A percentile compares a stretch with the other conserved stretches of the same genome.
Evolutionary conservation across 768 basidiomycete genomes (phyloP).

Genomic region (Leucogyrophana mollusca): DNA sequence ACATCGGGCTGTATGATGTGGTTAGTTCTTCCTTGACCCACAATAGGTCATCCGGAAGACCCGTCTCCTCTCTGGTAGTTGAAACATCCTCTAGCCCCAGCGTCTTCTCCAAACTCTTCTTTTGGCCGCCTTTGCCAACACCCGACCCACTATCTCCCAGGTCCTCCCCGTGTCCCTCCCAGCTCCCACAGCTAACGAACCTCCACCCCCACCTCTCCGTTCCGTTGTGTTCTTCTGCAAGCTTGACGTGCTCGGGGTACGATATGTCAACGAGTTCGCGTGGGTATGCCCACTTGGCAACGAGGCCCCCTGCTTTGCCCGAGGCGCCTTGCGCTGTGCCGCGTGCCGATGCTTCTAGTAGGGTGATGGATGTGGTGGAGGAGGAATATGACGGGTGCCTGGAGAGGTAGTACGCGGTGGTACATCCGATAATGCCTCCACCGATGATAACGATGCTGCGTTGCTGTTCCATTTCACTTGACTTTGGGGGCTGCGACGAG

Average conservation of each 20-base stretch:
- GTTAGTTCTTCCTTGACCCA: conserved; percentile 63
- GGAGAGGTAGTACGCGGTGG: conserved; percentile 78
- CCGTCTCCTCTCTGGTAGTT: conserved; percentile 22
- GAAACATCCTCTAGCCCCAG: conserved; percentile 36
- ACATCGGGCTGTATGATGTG: conserved; percentile 58
- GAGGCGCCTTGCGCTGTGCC: conserved; percentile 78
- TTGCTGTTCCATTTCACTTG: too few relatives aligned
- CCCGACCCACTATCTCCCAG: conserved; percentile 16
- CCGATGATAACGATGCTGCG: conserved; percentile 72
- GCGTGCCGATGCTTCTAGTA: conserved; percentile 68
- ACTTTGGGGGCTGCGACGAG: too few relatives aligned
- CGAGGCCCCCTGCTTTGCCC: conserved; percentile 82
- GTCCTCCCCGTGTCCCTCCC: conserved; percentile 62
- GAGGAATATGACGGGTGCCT: conserved; percentile 49
- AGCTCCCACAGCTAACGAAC: conserved; percentile 67
- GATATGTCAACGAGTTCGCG: conserved; percentile 69
- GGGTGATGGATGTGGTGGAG: conserved; percentile 45
- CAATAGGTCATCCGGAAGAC: conserved; percentile 48
- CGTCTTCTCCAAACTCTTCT: conserved; percentile 57
- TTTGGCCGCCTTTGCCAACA: conserved; percentile 28
- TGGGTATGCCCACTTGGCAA: conserved; percentile 85
- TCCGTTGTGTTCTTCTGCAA: conserved; percentile 71
- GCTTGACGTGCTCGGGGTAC: conserved; percentile 61
- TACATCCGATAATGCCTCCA: conserved; percentile 84
- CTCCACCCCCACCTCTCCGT: conserved; percentile 81